Evolutionary conservation across 768 basidiomycete species (phyloP).

Genomic region (Lentinula edodes): DNA sequence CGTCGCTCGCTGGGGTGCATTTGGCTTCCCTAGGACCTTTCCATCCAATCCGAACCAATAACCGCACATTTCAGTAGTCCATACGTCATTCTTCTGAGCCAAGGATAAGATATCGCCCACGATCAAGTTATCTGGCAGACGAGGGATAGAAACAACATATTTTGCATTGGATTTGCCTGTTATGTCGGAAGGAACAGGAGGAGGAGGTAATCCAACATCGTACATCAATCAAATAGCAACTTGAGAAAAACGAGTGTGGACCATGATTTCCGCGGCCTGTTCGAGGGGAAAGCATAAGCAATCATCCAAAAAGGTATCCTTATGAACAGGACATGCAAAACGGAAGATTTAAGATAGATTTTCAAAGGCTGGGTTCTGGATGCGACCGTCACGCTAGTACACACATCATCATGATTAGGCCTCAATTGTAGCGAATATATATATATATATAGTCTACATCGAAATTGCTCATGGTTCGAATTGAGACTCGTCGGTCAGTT

Average conservation of each 20-base stretch:
- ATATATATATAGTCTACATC: too few relatives aligned
- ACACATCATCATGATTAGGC: too few relatives aligned
- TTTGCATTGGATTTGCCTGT: background rate
- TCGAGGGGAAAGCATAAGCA: background rate
- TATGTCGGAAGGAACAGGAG: background rate
- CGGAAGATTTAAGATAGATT: background rate
- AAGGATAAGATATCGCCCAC: background rate
- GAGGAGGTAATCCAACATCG: background rate
- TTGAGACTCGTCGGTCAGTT: too few relatives aligned
- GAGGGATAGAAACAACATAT: background rate
- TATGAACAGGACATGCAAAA: background rate
- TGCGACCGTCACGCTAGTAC: background rate
- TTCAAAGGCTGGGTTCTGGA: background rate
- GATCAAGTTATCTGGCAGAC: background rate
- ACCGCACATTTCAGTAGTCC: too few relatives aligned
- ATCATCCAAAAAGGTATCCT: background rate
- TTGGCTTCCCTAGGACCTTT: too few relatives aligned
- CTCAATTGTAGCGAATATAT: too few relatives aligned
- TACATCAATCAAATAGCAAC: background rate
- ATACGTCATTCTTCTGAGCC: too few relatives aligned
- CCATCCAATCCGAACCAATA: too few relatives aligned
- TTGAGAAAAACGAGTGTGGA: background rate
- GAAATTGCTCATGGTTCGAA: too few relatives aligned
- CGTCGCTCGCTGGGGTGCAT: too few relatives aligned
- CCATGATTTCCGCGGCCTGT: background rate